Base-by-base conservation (phyloP, 768 basidiomycete genomes). In the Paxillus involutus region DNA sequence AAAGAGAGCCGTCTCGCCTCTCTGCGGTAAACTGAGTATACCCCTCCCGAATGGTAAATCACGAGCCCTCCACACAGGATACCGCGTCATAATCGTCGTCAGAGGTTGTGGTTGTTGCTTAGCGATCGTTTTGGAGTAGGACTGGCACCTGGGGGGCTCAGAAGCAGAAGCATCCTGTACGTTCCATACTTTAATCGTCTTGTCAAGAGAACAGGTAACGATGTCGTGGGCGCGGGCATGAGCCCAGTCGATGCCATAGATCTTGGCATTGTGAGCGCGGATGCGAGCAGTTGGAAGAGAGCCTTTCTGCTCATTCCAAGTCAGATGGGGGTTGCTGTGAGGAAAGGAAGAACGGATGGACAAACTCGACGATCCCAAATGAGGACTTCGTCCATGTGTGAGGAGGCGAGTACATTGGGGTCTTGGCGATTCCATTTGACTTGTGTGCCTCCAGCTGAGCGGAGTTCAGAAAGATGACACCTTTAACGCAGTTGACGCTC, bases 201-300 rank as follows among this genome's bases (percentile, higher is more conserved):
- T 92, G 76, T 98, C 96, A 0, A 98, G 77, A 0, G 94, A 95
- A 65, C 97, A 99, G 1, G 96, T 98, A 9, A 96, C 85, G 35
- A 99, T 79, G 66, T 94, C 88, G 61, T 87, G 80, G n/a, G 78
- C 73, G 40, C 77, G 72, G 16, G 79, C 75, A 47, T 92, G 86
- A 7, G 92, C 87, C 95, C 96, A 99, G 71, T 98, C 96, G 50
- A 99, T 94, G 2, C 97, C 97, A 58, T 99, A 98, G 43, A 98
- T 97, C 71, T 94, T 94, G 33, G 91, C 84, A n/a, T 75, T 76
- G 63, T 98, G 95, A 0, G 92, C 95, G 29, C 78, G 76, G 53
- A 98, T 87, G 6, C 79, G 79, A 11, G 83, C 78, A 6, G 91
- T 73, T 2, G 92, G 91, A 8, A 94, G 77, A 6, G 90, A 94